Percentiles rank a stretch among this genome's conserved stretches.
phyloP scores from a whole-genome alignment of 768 basidiomycete species.

The Serendipita indica region DNA sequence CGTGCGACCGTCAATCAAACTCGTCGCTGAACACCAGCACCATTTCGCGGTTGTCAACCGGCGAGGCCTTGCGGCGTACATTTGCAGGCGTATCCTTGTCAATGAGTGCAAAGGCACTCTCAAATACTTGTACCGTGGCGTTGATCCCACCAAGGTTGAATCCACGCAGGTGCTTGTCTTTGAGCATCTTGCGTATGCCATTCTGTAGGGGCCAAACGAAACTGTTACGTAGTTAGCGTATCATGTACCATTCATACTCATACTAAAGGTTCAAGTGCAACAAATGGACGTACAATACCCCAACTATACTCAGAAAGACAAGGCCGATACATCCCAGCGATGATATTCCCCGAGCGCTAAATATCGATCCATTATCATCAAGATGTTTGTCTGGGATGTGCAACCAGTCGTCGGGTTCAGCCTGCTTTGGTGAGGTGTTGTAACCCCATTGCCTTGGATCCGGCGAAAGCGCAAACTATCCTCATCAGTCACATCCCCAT shows the following conservation, averaged over 20 bases:
- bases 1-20: conserved; percentile 60
- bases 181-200: neutral
- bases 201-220: neutral
- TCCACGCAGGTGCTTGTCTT: conserved; percentile 22
- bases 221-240: neutral
- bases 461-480: neutral
- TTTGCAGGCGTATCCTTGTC: conserved; percentile 59
- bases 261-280: neutral
- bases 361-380: conserved; percentile 1
- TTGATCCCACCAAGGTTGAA: conserved; percentile 87
- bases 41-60: conserved; percentile 59
- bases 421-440: neutral
- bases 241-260: neutral
- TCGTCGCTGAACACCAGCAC: conserved; percentile 81
- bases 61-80: conserved; percentile 44
- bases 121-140: conserved; percentile 71
- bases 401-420: conserved; percentile 1
- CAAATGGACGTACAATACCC: neutral
- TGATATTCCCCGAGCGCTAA: neutral
- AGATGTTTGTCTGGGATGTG: neutral
- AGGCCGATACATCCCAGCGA: neutral
- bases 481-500: too few relatives aligned
- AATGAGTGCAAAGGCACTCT: conserved; percentile 49
- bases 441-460: conserved; percentile 5
- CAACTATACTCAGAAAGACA: neutral